phyloP scores from a whole-genome alignment of 73 alveolate species.

The Paramecium bursaria region DNA sequence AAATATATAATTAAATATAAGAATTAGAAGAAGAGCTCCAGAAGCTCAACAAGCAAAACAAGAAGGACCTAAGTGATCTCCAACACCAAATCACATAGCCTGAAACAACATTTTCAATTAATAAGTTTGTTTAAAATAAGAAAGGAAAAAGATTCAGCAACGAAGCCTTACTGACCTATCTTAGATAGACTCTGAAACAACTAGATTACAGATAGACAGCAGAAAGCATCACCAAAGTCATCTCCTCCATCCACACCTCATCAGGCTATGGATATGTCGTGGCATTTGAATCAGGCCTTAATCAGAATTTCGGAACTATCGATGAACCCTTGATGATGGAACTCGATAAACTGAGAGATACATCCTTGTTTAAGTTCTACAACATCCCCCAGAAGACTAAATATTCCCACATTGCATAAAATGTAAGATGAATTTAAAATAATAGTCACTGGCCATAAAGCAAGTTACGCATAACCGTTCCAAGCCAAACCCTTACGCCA shows the following conservation, averaged over 20 bases:
- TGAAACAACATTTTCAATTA: constrained; percentile 15
- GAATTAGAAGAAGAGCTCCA: constrained; percentile 4
- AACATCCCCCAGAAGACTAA: constrained; percentile 56
- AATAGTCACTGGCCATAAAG: constrained; percentile 18
- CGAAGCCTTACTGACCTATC: constrained; percentile 24
- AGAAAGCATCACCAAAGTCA: constrained; percentile 18
- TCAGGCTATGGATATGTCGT: constrained; percentile 4
- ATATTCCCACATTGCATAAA: constrained; percentile 37
- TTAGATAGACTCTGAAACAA: constrained; percentile 14
- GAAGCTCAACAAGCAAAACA: constrained; percentile 8
- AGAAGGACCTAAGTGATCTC: constrained; percentile 3
- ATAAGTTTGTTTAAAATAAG: constrained; percentile 9
- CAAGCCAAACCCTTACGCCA: constrained; percentile 19
- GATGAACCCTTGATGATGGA: constrained; percentile 46
- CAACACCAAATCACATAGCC: constrained; percentile 13
- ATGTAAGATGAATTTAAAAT: not conserved
- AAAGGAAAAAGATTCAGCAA: not conserved
- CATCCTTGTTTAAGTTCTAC: constrained; percentile 32
- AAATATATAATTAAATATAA: too few species aligned
- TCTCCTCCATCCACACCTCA: not conserved
- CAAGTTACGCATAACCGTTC: constrained; percentile 13
- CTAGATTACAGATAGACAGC: constrained; percentile 50
- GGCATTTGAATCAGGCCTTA: constrained; percentile 28
- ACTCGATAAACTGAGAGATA: constrained; percentile 43
- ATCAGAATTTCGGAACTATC: constrained; percentile 5